Evolutionary conservation across 768 basidiomycete species (phyloP), one percentile per base, ranked within the genome.

Genomic region (Leucocoprinus sp.): DNA sequence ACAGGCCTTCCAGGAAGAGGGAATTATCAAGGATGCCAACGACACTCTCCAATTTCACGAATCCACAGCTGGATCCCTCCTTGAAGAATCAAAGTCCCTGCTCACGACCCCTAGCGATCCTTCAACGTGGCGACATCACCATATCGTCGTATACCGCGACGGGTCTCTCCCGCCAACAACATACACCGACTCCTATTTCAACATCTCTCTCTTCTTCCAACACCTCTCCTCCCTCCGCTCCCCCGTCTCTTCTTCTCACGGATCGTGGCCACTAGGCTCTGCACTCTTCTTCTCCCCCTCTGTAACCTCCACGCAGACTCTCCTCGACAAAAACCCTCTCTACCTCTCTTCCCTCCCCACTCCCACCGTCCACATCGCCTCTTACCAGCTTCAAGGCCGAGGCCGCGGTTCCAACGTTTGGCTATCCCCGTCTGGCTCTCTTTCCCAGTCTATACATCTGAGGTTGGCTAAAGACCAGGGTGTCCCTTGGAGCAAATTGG

Each of bases 271-370:
- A 2, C 60, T 86, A 3, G 93, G 93, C 0, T 90, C 93, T 49
- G 72, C 78, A 28, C 58, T 97, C 22, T 53, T 93, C 7, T 97
- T 97, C 52, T 84, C 86, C 24, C 90, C 96, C 60, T 80, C 80
- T 0, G 85, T 99, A 8, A 91, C 91, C 1, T 93, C 89, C 53
- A 98, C 95, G 0, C 96, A 98, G 60, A 93, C 91, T 2, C 78
- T 97, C 76, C 69, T 98, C 4, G 90, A 96, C 58, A 87, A 82
- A 54, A 98, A 96, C 58, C 81, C 81, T 5, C 70, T 64, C 8
- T 65, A 96, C 14, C 71, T 93, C 28, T 66, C 76, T 2, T 57
- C 66, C 5, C 72, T 96, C 2, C 87, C 88, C 1, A 65, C 81
- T 0, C 92, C 93, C 0, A 54, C 92, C 9, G 69, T 93, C 29